phyloP scores from a whole-genome alignment of 2,329 filamentous ascomycete species.

The Diaporthe humulicola region DNA sequence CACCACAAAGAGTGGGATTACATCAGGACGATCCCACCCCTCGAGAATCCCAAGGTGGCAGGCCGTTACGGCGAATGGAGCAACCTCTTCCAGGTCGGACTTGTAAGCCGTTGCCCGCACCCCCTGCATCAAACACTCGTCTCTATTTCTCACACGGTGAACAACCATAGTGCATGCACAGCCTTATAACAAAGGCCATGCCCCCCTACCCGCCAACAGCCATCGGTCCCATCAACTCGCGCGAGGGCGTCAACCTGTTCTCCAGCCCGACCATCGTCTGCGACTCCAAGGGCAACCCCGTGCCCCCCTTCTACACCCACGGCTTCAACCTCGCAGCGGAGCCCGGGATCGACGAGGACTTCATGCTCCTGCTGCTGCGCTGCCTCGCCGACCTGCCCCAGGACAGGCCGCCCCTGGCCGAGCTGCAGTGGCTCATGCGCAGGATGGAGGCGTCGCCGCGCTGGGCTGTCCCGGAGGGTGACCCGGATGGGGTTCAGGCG shows the following conservation, averaged over 20 bases:
- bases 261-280: not conserved
- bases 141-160: not conserved
- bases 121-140: not conserved
- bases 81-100: conserved; percentile 8
- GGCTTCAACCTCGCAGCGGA: not conserved
- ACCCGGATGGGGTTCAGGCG: not conserved
- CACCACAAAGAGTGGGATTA: conserved; percentile 32
- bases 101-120: not conserved
- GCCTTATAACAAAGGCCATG: not conserved
- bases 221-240: conserved; percentile 4
- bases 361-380: not conserved
- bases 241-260: not conserved
- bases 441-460: not conserved
- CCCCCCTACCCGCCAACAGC: not conserved
- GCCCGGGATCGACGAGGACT: not conserved
- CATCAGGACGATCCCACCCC: not conserved
- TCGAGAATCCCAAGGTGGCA: not conserved
- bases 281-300: not conserved
- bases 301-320: conserved; percentile 12
- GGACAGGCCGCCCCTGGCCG: conserved; percentile 3
- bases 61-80: conserved; percentile 24
- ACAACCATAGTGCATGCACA: conserved; percentile 8
- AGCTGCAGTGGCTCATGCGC: not conserved
- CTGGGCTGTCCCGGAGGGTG: not conserved
- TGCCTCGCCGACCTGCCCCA: conserved; percentile 2